Evolutionary conservation across 148 eudicot species (phyloP), one percentile per base, ranked within the genome.

Genomic region (Rhododendron henanense): DNA sequence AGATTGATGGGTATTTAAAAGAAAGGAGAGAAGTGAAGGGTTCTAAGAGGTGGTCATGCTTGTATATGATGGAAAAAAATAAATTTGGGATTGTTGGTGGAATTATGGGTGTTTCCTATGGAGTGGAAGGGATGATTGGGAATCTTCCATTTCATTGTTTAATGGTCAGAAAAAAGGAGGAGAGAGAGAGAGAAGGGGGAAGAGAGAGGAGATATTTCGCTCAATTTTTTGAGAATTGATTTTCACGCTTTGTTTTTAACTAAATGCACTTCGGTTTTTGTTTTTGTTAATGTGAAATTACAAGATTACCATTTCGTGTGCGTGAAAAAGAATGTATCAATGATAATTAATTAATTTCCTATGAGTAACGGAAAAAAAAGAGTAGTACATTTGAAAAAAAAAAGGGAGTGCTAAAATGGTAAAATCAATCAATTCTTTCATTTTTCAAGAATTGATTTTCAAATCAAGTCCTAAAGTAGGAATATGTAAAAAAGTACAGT

Each of bases 111-210:
- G 90, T 90, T 92, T 87, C 83, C 87, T 76, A 48, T 87, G 71
- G 90, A 90, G 93, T 89, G 92, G 93, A 90, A 82, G 89, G 82
- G 92, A 92, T 90, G 90, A 89, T 90, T 92, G 90, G 86, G 90
- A 92, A 90, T 89, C 92, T 89, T 85, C 88, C 82, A 67, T 82
- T 86, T 82, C 83, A 85, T 88, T 88, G 87, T 88, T 89, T 84
- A 85, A 47, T 82, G 85, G 87, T 78, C 83, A 88, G 86, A 87
- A 41, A 51, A 41, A 53, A 80, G 83, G 79, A 11, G 71, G 61
- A 41, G 81, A 65, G 84, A 48, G 37, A 31, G 18, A 73, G 37
- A 55, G 35, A 81, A 23, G 14, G 50, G 28, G 44, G 2, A 41
- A 16, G 57, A 75, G 5, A 25, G 15, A 15, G 75, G 75, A 13